Conservation (phyloP, 441 rosid species). For the Adansonia grandidieri region DNA sequence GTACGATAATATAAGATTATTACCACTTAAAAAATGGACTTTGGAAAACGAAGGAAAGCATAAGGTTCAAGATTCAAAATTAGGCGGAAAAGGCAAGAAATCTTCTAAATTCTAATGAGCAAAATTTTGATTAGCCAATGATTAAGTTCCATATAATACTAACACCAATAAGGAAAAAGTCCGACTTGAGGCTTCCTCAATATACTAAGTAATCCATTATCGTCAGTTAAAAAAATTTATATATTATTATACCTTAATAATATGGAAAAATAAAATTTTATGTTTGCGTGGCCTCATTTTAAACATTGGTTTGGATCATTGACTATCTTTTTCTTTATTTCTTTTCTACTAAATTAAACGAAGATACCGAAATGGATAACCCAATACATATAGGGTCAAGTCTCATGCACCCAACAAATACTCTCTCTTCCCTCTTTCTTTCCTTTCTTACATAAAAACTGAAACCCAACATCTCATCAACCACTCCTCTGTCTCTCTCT, state of each 20-base stretch:
- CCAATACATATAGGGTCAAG: too few species aligned
- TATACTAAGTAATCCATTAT: neutral
- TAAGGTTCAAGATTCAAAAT: neutral
- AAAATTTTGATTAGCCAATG: constrained; percentile 9
- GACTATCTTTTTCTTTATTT: neutral
- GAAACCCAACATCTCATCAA: neutral
- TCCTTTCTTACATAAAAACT: neutral
- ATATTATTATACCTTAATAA: too few species aligned
- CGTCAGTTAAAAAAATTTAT: too few species aligned
- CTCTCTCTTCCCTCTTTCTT: neutral
- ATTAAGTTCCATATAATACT: neutral
- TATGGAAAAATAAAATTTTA: too few species aligned
- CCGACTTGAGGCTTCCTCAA: neutral
- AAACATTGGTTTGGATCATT: neutral
- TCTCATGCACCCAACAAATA: neutral
- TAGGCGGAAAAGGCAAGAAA: constrained; percentile 15
- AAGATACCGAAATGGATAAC: neutral
- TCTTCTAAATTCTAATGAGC: neutral
- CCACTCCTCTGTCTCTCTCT: neutral
- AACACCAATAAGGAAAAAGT: neutral
- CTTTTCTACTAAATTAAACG: neutral
- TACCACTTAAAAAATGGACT: too few species aligned
- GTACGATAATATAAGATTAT: too few species aligned
- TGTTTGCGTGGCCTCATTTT: neutral
- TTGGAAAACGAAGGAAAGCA: too few species aligned